Percentiles rank a stretch among this genome's conserved stretches.
Conservation (phyloP, 495 filamentous ascomycete genomes). For the Penicilliopsis zonata region DNA sequence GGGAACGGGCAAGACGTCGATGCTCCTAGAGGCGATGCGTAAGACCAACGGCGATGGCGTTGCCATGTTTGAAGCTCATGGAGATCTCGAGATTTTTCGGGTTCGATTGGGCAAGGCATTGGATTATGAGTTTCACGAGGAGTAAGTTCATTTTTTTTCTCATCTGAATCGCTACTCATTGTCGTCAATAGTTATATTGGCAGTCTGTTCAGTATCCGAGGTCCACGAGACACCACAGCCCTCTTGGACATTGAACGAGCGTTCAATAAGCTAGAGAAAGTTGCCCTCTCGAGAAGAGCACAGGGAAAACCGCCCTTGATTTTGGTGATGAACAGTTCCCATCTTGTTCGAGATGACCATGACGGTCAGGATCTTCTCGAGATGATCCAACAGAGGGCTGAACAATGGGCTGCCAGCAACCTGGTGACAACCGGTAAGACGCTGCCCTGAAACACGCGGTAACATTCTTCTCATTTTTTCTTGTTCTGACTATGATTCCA, state of each 20-base stretch:
- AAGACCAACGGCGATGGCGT: conserved; percentile 77
- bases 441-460: too few species aligned
- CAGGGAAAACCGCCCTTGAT: conserved; percentile 54
- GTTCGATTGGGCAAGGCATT: conserved; percentile 83
- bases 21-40: conserved; percentile 89
- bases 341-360: conserved; percentile 81
- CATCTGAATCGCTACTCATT: conserved; percentile 7
- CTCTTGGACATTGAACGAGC: conserved; percentile 90
- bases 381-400: conserved; percentile 88
- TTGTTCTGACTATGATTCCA: conserved; percentile 1
- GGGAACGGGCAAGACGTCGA: conserved; percentile 89
- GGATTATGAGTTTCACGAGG: conserved; percentile 80
- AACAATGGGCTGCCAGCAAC: conserved; percentile 86
- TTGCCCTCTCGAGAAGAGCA: conserved; percentile 58
- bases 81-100: conserved; percentile 89
- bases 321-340: conserved; percentile 82
- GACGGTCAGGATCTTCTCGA: conserved; percentile 86
- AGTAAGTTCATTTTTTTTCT: conserved; percentile 18
- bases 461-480: too few species aligned
- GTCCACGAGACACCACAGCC: conserved; percentile 81
- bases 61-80: conserved; percentile 92
- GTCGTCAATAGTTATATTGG: conserved; percentile 75
- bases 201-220: conserved; percentile 84
- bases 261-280: conserved; percentile 95
- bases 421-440: conserved; percentile 60